Conservation (phyloP, 1,139 yeast species). For the Yamadazyma dendronema region DNA sequence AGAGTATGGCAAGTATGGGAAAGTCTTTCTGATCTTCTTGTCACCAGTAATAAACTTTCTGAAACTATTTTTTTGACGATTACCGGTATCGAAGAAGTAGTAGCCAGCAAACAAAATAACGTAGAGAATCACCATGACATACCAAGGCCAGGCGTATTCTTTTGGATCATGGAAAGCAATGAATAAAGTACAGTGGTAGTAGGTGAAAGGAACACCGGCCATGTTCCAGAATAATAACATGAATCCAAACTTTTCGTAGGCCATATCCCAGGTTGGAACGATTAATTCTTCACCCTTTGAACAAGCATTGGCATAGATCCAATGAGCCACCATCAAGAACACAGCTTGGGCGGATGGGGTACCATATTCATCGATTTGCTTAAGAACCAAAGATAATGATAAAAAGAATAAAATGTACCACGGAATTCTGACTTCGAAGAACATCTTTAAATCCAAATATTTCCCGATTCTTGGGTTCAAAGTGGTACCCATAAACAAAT, state of each 20-base stretch:
- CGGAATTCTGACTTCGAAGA: constrained; percentile 94
- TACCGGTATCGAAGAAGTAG: constrained; percentile 91
- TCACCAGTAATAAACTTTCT: constrained; percentile 87
- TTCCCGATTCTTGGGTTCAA: constrained; percentile 93
- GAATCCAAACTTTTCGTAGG: constrained; percentile 96
- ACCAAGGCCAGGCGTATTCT: constrained; percentile 73
- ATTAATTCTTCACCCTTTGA: constrained; percentile 96
- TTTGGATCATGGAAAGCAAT: constrained; percentile 78
- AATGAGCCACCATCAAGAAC: constrained; percentile 78
- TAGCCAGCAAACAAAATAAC: constrained; percentile 64
- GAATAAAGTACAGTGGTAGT: constrained; percentile 88
- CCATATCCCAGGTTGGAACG: constrained; percentile 99
- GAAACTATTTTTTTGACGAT: constrained; percentile 93
- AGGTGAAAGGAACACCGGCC: constrained; percentile 98
- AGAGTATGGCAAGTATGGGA: constrained; percentile 90
- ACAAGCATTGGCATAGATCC: constrained; percentile 95
- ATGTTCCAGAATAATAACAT: constrained; percentile 98
- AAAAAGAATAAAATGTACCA: constrained; percentile 90
- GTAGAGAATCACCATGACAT: constrained; percentile 53
- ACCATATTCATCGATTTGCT: constrained; percentile 82
- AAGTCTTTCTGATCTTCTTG: constrained; percentile 68
- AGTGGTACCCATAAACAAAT: constrained; percentile 96
- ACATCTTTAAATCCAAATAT: constrained; percentile 86
- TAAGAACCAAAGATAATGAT: constrained; percentile 69
- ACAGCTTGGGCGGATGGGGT: constrained; percentile 72